Evolutionary conservation across 352 stramenopile species (phyloP).

Genomic region (Phytophthora ramorum): DNA sequence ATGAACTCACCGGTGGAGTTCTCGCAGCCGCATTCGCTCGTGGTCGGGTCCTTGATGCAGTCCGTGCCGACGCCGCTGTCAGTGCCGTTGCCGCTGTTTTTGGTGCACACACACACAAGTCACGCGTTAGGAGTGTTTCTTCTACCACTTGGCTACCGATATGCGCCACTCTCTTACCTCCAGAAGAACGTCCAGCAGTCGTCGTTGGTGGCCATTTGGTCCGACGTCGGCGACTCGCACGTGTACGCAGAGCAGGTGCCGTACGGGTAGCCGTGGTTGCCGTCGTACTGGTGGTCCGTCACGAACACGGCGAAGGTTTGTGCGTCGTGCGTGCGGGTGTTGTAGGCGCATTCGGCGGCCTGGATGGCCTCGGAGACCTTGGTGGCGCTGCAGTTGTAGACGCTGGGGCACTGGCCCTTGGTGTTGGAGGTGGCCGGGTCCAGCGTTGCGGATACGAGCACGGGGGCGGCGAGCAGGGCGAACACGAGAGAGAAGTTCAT

Average conservation of each 20-base stretch:
- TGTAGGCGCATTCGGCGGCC: conserved; percentile 47
- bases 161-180: conserved; percentile 21
- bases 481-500: conserved; percentile 34
- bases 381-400: conserved; percentile 29
- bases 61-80: conserved; percentile 24
- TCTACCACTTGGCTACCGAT: background rate
- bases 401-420: conserved; percentile 29
- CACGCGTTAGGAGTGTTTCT: conserved; percentile 12
- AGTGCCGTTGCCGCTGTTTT: conserved; percentile 30
- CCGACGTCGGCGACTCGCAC: conserved; percentile 14
- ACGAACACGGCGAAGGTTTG: conserved; percentile 46
- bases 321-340: conserved; percentile 38
- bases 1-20: conserved; percentile 41
- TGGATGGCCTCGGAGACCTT: conserved; percentile 37
- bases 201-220: conserved; percentile 22
- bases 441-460: conserved; percentile 37
- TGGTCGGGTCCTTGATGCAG: conserved; percentile 37
- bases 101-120: background rate
- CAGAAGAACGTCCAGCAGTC: conserved; percentile 53
- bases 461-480: conserved; percentile 27
- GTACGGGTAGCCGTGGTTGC: conserved; percentile 41
- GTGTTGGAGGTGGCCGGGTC: conserved; percentile 29
- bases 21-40: conserved; percentile 40
- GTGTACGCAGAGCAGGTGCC: conserved; percentile 40
- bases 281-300: conserved; percentile 41